Evolutionary conservation across 352 stramenopile genomes (phyloP).

Genomic region (Phytophthora aleatoria): DNA sequence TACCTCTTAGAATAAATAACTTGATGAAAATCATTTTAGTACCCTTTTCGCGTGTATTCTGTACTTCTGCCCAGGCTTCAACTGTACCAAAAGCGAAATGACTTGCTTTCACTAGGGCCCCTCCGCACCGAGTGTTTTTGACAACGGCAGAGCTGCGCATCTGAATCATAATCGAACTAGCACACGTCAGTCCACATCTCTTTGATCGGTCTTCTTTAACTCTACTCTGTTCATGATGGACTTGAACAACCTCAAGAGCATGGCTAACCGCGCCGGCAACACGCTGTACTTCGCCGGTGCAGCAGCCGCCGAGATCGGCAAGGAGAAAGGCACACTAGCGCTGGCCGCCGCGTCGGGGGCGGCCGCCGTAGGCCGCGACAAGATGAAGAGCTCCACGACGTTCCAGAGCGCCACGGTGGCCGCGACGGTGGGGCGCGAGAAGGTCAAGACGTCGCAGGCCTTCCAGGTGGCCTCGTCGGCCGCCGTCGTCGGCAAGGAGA

Average conservation of each 20-base stretch:
- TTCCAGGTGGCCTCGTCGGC: slow-evolving; percentile 63
- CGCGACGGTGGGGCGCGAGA: slow-evolving; percentile 54
- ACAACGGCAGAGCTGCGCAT: slow-evolving; percentile 21
- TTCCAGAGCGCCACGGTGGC: slow-evolving; percentile 63
- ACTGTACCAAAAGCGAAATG: background rate
- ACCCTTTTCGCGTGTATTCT: slow-evolving; percentile 7
- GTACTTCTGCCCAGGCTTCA: slow-evolving; percentile 4
- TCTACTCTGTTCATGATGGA: slow-evolving; percentile 27
- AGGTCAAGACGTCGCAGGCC: slow-evolving; percentile 62
- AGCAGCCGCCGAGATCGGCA: slow-evolving; percentile 53
- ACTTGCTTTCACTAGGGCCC: slow-evolving; percentile 17
- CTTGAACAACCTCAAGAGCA: slow-evolving; percentile 73
- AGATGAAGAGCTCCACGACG: slow-evolving; percentile 66
- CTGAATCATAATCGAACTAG: slow-evolving; percentile 33
- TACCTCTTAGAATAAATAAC: background rate
- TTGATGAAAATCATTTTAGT: background rate
- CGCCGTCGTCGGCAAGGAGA: slow-evolving; percentile 60
- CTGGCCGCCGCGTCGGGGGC: slow-evolving; percentile 56
- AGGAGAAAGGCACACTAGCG: slow-evolving; percentile 60
- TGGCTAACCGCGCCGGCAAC: slow-evolving; percentile 77
- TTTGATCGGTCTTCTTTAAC: background rate
- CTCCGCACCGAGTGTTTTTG: background rate
- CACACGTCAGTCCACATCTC: slow-evolving; percentile 14
- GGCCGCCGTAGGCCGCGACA: slow-evolving; percentile 50
- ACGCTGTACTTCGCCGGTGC: slow-evolving; percentile 69